Conservation (phyloP, 805 yeast genomes). For the Starmerella sp. region DNA sequence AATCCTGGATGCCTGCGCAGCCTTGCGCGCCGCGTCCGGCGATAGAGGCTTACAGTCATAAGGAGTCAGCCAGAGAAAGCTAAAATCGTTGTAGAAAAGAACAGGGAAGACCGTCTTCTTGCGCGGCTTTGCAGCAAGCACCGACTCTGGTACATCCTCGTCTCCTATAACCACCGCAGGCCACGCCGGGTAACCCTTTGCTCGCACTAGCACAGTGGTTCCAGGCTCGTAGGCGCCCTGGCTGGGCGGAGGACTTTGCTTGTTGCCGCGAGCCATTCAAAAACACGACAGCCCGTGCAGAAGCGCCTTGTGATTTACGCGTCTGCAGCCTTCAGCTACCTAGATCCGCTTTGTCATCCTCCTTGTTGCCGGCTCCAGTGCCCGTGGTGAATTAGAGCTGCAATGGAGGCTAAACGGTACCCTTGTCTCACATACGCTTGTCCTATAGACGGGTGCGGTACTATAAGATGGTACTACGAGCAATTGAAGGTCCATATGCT, state of each 20-base stretch:
- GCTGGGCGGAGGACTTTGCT: neutral
- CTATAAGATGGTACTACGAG: neutral
- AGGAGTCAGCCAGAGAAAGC: constrained; percentile 51
- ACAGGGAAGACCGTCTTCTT: constrained; percentile 36
- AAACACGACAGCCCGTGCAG: neutral
- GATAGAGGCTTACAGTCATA: constrained; percentile 17
- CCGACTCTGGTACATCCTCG: constrained; percentile 47
- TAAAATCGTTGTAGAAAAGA: constrained; percentile 57
- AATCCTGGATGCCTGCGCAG: constrained; percentile 13
- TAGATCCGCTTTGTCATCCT: neutral
- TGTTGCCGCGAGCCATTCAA: neutral
- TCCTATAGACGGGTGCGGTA: neutral
- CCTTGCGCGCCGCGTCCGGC: constrained; percentile 17
- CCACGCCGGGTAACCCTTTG: constrained; percentile 79
- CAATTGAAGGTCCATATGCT: neutral
- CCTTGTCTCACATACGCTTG: neutral
- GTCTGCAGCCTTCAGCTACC: neutral
- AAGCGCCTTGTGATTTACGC: neutral
- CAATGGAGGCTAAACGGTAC: neutral
- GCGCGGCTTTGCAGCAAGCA: constrained; percentile 42
- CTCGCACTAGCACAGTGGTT: constrained; percentile 54
- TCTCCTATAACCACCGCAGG: constrained; percentile 66
- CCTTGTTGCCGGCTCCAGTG: neutral
- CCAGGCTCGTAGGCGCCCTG: constrained; percentile 30
- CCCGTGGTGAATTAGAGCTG: neutral